Base-by-base conservation (phyloP, 164 flowering plant species). In the Dillenia turbinata region DNA sequence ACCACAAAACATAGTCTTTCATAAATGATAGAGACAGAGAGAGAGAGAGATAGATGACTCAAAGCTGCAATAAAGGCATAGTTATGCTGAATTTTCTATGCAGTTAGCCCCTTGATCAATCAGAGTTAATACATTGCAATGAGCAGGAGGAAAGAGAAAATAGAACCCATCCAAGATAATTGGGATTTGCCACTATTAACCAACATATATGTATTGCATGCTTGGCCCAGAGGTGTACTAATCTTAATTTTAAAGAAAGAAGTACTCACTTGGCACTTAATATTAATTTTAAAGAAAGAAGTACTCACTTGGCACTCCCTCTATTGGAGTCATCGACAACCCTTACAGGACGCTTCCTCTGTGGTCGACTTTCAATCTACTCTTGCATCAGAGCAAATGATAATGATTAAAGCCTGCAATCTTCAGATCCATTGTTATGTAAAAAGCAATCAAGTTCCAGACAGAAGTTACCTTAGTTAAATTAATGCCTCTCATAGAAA, bases 321-420 rank as follows among this genome's bases (percentile, higher is more conserved):
- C 67, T 79, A 67, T 91, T 82, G 52, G 86, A 84, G 71, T 85
- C 92, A 77, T 88, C 97, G 49, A 91, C 96, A 64, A 91, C 83
- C 78, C 92, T 79, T 64, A 95, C 65, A 0, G 99, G 97, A 49
- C 83, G 79, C 65, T 79, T 82, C 68, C 76, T 77, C 62, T 86
- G 96, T 16, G 99, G 99, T 14, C 97, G 84, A 73, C 99, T 95
- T 76, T 95, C 99, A 48, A 95, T 95, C 99, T 94, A 71, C 49
- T 68, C 53, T 55, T 57, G 52, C 60, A 47, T 26, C 22, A 69
- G 52, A 56, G 12, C n/a, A 50, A 22, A 50, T 52, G n/a, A 63
- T 33, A 64, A 17, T 19, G 24, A 44, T 47, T 10, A 46, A 49
- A 47, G 24, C 5, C 24, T 45, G 9, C 44, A 52, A 13, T 43